Conservation (phyloP, 2,329 filamentous ascomycete species). For the Diaporthe humulicola region DNA sequence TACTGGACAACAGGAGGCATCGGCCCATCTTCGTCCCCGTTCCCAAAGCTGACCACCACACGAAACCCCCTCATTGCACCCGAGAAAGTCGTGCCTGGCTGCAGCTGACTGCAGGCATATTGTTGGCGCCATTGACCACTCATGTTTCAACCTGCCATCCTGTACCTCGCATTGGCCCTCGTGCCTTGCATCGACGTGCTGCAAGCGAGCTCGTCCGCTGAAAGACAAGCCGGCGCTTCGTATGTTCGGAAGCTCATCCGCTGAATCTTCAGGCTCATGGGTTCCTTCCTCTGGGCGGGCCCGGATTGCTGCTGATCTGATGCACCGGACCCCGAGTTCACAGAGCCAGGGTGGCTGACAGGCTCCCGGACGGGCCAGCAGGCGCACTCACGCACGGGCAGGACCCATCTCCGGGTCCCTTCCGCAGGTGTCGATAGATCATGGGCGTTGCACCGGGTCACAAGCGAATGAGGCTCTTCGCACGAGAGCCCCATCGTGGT, state of each 20-base stretch:
- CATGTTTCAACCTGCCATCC: background rate
- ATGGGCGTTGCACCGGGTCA: background rate
- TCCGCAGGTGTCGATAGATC: background rate
- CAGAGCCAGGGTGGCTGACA: background rate
- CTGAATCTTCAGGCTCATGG: background rate
- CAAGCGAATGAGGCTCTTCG: slow-evolving; percentile 4
- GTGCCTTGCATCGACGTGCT: slow-evolving; percentile 10
- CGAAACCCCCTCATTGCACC: background rate
- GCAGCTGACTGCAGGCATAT: slow-evolving; percentile 15
- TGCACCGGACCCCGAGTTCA: background rate
- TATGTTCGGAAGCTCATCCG: background rate
- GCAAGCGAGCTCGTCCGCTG: background rate
- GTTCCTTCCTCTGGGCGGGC: background rate
- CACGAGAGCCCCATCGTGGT: background rate
- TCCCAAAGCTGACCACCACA: background rate
- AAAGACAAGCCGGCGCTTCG: background rate
- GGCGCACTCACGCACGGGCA: background rate
- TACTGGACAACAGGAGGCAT: background rate
- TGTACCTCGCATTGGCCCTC: slow-evolving; percentile 13
- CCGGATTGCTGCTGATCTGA: background rate
- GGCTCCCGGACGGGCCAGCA: background rate
- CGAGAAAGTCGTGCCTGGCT: background rate
- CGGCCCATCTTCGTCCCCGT: background rate
- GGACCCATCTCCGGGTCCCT: background rate
- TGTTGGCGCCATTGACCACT: slow-evolving; percentile 27